Conservation (phyloP, 2,329 filamentous ascomycete genomes). For the Falciphora oryzae region DNA sequence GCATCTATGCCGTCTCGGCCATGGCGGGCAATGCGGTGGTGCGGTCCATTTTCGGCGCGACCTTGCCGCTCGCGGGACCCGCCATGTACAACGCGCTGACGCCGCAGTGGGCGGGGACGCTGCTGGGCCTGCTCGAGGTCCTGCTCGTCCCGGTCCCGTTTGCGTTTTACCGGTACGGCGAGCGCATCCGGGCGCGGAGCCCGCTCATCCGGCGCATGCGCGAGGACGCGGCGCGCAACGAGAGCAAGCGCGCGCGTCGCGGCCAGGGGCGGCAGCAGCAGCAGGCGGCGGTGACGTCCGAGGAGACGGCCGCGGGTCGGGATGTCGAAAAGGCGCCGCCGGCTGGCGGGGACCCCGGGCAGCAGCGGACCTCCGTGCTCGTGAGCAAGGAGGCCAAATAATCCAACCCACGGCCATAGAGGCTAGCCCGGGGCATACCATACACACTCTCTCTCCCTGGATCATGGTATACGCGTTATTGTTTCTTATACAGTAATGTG, state of each 20-base stretch:
- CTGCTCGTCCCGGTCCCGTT: conserved; percentile 69
- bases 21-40: conserved; percentile 71
- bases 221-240: conserved; percentile 31
- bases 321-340: too few relatives aligned
- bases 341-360: too few relatives aligned
- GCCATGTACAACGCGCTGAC: conserved; percentile 63
- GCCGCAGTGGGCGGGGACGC: conserved; percentile 67
- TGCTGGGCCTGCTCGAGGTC: conserved; percentile 65
- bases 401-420: too few relatives aligned
- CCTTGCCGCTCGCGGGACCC: conserved; percentile 64
- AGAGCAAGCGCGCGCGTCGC: conserved; percentile 17
- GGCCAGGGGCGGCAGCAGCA: too few relatives aligned
- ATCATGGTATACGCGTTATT: too few relatives aligned
- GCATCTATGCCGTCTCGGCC: conserved; percentile 70
- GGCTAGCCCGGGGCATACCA: too few relatives aligned
- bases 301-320: too few relatives aligned
- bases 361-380: too few relatives aligned
- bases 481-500: too few relatives aligned
- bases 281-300: too few relatives aligned
- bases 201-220: conserved; percentile 37
- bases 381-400: too few relatives aligned
- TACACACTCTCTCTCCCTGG: too few relatives aligned
- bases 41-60: conserved; percentile 61
- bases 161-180: conserved; percentile 59
- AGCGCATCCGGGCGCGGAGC: conserved; percentile 40